Base-by-base conservation (phyloP, 2,329 filamentous ascomycete genomes). In the Claviceps lovelessii region DNA sequence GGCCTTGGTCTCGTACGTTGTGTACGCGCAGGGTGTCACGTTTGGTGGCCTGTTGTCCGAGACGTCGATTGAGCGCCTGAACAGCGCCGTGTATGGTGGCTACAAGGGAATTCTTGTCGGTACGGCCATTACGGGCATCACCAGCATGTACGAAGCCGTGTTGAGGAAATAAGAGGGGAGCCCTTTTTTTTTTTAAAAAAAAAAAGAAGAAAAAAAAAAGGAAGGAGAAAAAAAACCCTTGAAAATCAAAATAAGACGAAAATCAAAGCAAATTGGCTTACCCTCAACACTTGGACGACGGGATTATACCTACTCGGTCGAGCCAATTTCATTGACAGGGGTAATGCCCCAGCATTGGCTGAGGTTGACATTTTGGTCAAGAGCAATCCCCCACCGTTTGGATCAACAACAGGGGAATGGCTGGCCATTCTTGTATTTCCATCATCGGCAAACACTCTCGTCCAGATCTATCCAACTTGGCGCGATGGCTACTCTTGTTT, bases 141-240 rank as follows among this genome's bases (percentile, higher is more conserved):
- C 83, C 50, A 85, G 84, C 59, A 70, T 93, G 58, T 93, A 90
- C 68, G 87, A 91, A 60, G 88, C 86, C 44, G 82, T 87, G 29
- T 70, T 90, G 65, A 84, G 79, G 71, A 88, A 83, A 67, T 85
- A 76, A 49, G 8, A 17, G 53, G 8, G 1, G 2, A 1, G 9
- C 10, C 17, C 9, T 3, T 31, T n/a, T n/a, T 23, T 23, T 33
- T 15, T n/a, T n/a, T 17, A 15, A 5, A 41, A 37, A 23, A 31
- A 45, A 8, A 17, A 48, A 33, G 3, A 48, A 6, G 7, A 33
- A 47, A 31, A 23, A 31, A 8, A 11, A 47, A 23, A 23, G 3
- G 2, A 23, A 23, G 3, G 23, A 23, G 3, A 23, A 23, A 23
- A 23, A 23, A 23, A 23, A 23, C 23, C 23, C 23, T 23, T 23